phyloP scores from a whole-genome alignment of 768 basidiomycete genomes.

The Peribolospora baueri region DNA sequence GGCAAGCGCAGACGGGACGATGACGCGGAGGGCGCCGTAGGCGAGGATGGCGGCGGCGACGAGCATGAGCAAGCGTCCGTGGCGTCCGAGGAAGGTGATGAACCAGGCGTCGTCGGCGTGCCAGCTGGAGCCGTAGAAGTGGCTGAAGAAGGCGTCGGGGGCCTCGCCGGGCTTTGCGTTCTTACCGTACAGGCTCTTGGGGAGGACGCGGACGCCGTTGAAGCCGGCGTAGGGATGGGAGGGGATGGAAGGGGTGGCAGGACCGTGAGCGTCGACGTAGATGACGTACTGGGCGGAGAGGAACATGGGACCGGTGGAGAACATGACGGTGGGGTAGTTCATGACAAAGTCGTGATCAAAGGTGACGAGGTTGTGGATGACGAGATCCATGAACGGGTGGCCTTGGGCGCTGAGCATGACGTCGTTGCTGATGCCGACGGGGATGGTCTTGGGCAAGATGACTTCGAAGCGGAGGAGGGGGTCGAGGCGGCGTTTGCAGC shows the following conservation, averaged over 20 bases:
- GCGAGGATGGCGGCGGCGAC: background rate
- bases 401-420: slow-evolving; percentile 70
- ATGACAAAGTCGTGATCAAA: slow-evolving; percentile 86
- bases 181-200: slow-evolving; percentile 95
- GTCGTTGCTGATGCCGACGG: slow-evolving; percentile 92
- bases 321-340: slow-evolving; percentile 99
- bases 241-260: background rate
- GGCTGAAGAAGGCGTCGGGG: slow-evolving; percentile 81
- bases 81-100: slow-evolving; percentile 46
- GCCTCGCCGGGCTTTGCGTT: slow-evolving; percentile 63
- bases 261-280: slow-evolving; percentile 18
- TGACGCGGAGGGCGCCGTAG: background rate
- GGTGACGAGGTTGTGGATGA: slow-evolving; percentile 67
- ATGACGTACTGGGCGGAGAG: slow-evolving; percentile 79
- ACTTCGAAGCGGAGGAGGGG: slow-evolving; percentile 59
- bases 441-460: slow-evolving; percentile 74
- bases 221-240: background rate
- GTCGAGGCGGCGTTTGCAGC: slow-evolving; percentile 65
- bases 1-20: too few species aligned
- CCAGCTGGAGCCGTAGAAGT: slow-evolving; percentile 96
- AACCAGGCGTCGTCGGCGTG: slow-evolving; percentile 96
- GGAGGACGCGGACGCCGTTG: slow-evolving; percentile 56
- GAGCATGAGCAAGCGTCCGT: background rate
- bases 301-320: slow-evolving; percentile 98
- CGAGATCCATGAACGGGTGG: slow-evolving; percentile 75